Base-by-base conservation (phyloP, 2,329 filamentous ascomycete species). In the Xylariaceae sp. region DNA sequence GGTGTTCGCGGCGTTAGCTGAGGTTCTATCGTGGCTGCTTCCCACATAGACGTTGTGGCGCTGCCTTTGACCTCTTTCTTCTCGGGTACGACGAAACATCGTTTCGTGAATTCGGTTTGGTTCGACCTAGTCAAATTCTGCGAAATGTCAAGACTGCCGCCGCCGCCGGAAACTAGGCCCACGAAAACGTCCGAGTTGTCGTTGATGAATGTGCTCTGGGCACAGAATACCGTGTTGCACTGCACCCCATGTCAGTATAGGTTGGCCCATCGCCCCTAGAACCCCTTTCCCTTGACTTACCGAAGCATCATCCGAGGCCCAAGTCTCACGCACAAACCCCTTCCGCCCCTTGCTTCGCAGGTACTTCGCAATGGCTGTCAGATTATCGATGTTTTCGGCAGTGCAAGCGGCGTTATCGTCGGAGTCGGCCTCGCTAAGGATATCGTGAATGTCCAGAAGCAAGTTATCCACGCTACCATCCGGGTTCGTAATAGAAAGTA, bases 381-480 rank as follows among this genome's bases (percentile, higher is more conserved):
- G 80, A 2, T 71, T 75, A 39, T 71, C 72, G 2, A 79, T 69
- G 45, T 81, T 80, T 61, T 84, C 73, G 2, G 75, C 80, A 1
- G 75, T 75, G 66, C 81, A 85, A 51, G 76, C 70, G 3, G 68
- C 59, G 57, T 78, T 69, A 0, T 76, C 79, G 39, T 81, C 82
- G 6, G 76, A 78, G 68, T 79, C 78, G 69, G 83, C 78, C 26
- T 69, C 71, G 61, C 84, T 81, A 3, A 85, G 74, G 64, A 84
- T 85, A 66, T 83, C 79, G 69, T 85, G 81, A 8, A 85, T 71
- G 59, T 84, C 81, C 32, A 84, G 72, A 8, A 83, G 68, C n/a
- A 87, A 69, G 50, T 76, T 76, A 50, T 77, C 74, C 1, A 73
- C 81, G n/a, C 70, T 72, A 1, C 80, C 80, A 60, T 85, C 81